phyloP scores from a whole-genome alignment of 345 rosid genomes.

The Erodium maritimum region DNA sequence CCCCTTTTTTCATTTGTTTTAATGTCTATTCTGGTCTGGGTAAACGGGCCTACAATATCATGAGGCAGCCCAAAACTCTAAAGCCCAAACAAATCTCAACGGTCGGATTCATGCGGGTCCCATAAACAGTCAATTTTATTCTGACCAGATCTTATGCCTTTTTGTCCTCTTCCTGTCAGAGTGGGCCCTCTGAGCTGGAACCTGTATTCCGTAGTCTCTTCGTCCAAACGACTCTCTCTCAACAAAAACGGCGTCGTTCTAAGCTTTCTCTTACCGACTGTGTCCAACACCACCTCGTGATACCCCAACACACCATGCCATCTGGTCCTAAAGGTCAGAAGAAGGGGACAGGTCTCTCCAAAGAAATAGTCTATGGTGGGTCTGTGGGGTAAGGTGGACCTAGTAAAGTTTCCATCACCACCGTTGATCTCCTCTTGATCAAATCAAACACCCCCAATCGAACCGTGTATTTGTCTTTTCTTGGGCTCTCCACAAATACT shows the following conservation, averaged over 20 bases:
- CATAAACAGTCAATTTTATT: too few relatives aligned
- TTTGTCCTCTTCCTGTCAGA: background rate
- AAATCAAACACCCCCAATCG: background rate
- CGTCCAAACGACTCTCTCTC: background rate
- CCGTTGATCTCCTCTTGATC: background rate
- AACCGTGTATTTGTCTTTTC: background rate
- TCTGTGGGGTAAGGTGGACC: background rate
- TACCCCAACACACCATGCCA: too few relatives aligned
- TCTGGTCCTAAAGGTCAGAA: background rate
- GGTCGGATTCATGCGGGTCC: background rate
- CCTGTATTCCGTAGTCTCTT: background rate
- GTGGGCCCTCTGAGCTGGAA: background rate
- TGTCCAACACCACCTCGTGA: background rate
- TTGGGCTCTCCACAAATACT: background rate
- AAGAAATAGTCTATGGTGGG: too few relatives aligned
- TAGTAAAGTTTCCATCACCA: background rate
- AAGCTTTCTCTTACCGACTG: background rate
- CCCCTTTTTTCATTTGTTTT: too few relatives aligned
- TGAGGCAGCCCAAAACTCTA: too few relatives aligned
- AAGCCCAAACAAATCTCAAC: too few relatives aligned
- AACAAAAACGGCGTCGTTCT: background rate
- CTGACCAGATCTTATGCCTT: background rate
- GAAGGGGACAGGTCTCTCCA: background rate
- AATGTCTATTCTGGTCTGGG: too few relatives aligned
- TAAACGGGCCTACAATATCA: too few relatives aligned